Base-by-base conservation (phyloP, 768 basidiomycete species). In the Amanita fuliginea region DNA sequence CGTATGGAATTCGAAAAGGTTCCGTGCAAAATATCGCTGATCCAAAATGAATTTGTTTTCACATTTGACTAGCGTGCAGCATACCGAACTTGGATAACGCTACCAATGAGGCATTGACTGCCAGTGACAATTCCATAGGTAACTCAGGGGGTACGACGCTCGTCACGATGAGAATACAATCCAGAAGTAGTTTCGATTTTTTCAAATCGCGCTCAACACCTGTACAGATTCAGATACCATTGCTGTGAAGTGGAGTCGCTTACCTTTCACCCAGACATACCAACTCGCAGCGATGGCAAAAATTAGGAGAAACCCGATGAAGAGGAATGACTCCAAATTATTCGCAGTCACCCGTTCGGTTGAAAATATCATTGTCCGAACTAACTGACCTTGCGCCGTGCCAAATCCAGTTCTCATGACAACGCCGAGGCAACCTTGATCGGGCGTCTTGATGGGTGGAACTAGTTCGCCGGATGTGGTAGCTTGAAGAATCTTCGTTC, bases 311-410 rank as follows among this genome's bases (percentile, higher is more conserved):
- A 99, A 98, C 2, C 93, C 96, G 53, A 99, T 97, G 70, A 99
- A 99, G 51, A 97, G 67, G 80, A 97, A 98, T 0, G 84, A 85
- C 62, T 99, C 96, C 52, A 86, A 44, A 64, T 95, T 98, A 67
- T 98, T 98, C 21, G 96, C 96, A 6, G 92, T 90, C 18, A 99
- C 83, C 4, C 93, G 86, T 59, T 99, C 96, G 0, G 91, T 93
- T 11, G 91, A 93, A 71, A 98, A 99, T 51, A 99, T 93, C 96
- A 98, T 99, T 0, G 96, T 98, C 50, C 95, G 75, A 28, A 99
- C 94, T 30, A 99, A 81, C 65, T 95, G 91, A 34, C 96, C 96
- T 63, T 99, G 96, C 0, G 92, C 82, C 8, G 96, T 99, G 7
- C 96, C 96, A 60, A 98, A 99, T 1, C 96, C 95, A 10, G 96